Base-by-base conservation (phyloP, 352 stramenopile genomes). In the Pythium guiyangense region DNA sequence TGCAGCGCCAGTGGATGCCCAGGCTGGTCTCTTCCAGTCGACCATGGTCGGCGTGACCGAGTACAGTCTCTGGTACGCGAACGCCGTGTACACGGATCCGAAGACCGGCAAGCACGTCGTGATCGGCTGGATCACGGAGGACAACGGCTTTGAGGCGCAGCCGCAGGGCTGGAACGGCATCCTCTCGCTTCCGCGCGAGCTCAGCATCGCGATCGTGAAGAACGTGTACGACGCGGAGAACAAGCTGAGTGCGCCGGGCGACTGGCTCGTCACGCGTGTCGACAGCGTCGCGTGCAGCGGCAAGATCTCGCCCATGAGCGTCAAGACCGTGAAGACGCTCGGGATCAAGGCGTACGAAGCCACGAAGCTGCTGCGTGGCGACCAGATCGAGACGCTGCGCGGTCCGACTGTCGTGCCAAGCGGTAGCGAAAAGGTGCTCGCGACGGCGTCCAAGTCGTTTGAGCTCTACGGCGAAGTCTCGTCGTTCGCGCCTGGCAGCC, bases 111-210 rank as follows among this genome's bases (percentile, higher is more conserved):
- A n/a, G n/a, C n/a, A n/a, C n/a, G n/a, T n/a, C n/a, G n/a, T 40
- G 35, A 40, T 40, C 12, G 35, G 35, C 35, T 40, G 35, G 35
- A 40, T 40, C 27, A 77, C 74, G 22, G 78, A 89, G 54, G 66
- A 84, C 65, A 89, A 75, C 29, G 64, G 60, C 34, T 86, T 74
- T 57, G 51, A 57, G 2, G 68, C 57, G 25, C 78, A 89, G 54
- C 76, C 77, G 12, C 78, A 89, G 57, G 78, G 78, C 34, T 89
- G 78, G 78, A 76, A 86, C 52, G 78, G 78, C 42, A 83, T 89
- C 6, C 63, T 86, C 0, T 86, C 76, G 6, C 34, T 89, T 25
- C 78, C 73, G 14, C 78, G 78, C 35, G 70, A 79, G 46, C 70
- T 86, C 0, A 62, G 67, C 22, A 76, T 89, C 48, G 62, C 54